Evolutionary conservation across 495 filamentous ascomycete species (phyloP).

Genomic region (Aspergillus coremiiformis): DNA sequence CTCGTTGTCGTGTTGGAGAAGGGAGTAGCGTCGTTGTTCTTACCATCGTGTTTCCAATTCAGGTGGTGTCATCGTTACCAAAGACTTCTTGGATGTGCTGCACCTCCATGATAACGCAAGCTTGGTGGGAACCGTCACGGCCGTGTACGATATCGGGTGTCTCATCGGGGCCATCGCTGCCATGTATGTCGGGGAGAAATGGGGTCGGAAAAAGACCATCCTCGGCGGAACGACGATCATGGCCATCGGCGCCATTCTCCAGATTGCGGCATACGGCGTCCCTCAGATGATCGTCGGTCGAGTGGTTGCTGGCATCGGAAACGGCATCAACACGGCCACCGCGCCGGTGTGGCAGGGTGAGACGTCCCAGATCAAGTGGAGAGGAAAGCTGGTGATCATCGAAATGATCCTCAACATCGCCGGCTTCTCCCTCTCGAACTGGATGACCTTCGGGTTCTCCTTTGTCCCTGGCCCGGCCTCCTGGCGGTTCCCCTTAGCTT

Average conservation of each 20-base stretch:
- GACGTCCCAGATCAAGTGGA: conserved; percentile 49
- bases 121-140: conserved; percentile 49
- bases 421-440: conserved; percentile 47
- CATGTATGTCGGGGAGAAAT: conserved; percentile 45
- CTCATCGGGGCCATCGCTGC: conserved; percentile 50
- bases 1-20: not conserved
- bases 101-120: conserved; percentile 46
- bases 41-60: too few species aligned
- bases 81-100: conserved; percentile 46
- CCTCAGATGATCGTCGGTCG: conserved; percentile 58
- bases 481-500: conserved; percentile 48
- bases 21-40: not conserved
- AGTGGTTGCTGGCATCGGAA: conserved; percentile 40
- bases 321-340: conserved; percentile 58
- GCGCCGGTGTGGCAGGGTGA: conserved; percentile 63
- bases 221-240: conserved; percentile 50
- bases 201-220: conserved; percentile 52
- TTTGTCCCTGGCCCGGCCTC: conserved; percentile 37
- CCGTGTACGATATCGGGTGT: conserved; percentile 55
- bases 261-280: conserved; percentile 47
- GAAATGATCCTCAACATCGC: conserved; percentile 56
- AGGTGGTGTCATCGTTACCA: conserved; percentile 47
- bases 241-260: conserved; percentile 52
- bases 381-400: conserved; percentile 55
- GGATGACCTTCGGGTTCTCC: conserved; percentile 51